Percentiles rank a stretch among this genome's conserved stretches.
Conservation (phyloP, 371 early-diverging fungal genomes). For the Mortierella sp. region DNA sequence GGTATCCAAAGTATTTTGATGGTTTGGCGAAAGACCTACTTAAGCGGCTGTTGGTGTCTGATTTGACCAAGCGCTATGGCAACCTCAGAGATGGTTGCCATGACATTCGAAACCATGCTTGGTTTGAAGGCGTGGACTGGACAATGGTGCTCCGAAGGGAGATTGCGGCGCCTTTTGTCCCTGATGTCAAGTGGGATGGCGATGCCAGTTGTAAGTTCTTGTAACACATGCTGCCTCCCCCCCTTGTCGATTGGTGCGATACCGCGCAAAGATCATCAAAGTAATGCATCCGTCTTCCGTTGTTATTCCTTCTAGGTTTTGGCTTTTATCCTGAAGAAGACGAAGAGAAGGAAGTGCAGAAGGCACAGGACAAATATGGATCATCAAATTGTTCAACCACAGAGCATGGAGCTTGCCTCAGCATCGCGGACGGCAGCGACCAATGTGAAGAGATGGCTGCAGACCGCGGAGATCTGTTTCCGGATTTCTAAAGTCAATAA, state of each 20-base stretch:
- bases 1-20: constrained; percentile 83
- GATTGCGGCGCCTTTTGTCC: constrained; percentile 75
- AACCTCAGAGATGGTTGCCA: constrained; percentile 68
- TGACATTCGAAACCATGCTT: constrained; percentile 76
- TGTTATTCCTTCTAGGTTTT: constrained; percentile 30
- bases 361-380: constrained; percentile 7
- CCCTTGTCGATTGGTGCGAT: neutral
- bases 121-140: constrained; percentile 81
- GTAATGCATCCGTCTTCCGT: neutral
- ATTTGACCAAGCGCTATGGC: constrained; percentile 81
- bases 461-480: constrained; percentile 22
- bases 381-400: constrained; percentile 4
- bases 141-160: constrained; percentile 62
- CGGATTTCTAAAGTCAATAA: constrained; percentile 25
- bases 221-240: neutral
- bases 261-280: neutral
- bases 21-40: constrained; percentile 80
- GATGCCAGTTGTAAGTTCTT: constrained; percentile 64
- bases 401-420: constrained; percentile 2
- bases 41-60: constrained; percentile 79
- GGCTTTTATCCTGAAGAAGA: constrained; percentile 50
- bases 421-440: neutral
- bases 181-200: constrained; percentile 66
- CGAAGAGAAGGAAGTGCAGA: constrained; percentile 18
- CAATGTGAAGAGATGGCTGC: constrained; percentile 16